Base-by-base conservation (phyloP, 768 basidiomycete genomes). In the Macrolepiota dolichaula region DNA sequence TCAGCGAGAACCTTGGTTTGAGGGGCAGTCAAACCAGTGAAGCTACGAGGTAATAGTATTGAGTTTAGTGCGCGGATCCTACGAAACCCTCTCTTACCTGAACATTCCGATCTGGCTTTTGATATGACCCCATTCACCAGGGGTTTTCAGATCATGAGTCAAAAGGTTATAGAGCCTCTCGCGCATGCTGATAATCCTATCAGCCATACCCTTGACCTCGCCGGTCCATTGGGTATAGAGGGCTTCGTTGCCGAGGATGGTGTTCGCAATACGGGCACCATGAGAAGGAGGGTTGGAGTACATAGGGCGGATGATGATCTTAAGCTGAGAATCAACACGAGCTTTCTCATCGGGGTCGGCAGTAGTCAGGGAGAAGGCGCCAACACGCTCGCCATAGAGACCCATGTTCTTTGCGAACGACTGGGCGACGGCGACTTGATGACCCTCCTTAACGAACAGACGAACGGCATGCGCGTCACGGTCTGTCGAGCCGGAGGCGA, bases 381-480 rank as follows among this genome's bases (percentile, higher is more conserved):
- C 97, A 61, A 94, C 93, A 67, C 97, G 95, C 78, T 98, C 97
- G 62, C 95, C 96, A 72, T 99, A 99, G 44, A 99, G 84, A 56
- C 97, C 97, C 88, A 98, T 96, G 81, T 98, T 98, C 83, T 99
- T 99, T 40, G 97, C 97, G 74, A 97, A 99, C 38, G 92, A 95
- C 73, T 99, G 97, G 65, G 91, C 84, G 25, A 98, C 84, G 29
- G 95, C 91, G 67, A 96, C 75, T 70, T 95, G 89, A 77, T 97
- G 95, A 24, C 94, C 92, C 72, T 94, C 80, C 19, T 86, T 80
- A 56, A 96, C 91, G 73, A 99, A 98, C 78, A 96, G 86, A 65
- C 96, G 91, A 61, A 98, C 86, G 35, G 96, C 94, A 74, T 93
- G 96, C 11, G 96, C 97, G 70, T 99, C 97, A 59, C 86, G 87